These are phyloP conservation scores for Lophiostoma macrostomum DNA, from an alignment of 495 filamentous ascomycete species.

Conservation along the genomic window DNA sequence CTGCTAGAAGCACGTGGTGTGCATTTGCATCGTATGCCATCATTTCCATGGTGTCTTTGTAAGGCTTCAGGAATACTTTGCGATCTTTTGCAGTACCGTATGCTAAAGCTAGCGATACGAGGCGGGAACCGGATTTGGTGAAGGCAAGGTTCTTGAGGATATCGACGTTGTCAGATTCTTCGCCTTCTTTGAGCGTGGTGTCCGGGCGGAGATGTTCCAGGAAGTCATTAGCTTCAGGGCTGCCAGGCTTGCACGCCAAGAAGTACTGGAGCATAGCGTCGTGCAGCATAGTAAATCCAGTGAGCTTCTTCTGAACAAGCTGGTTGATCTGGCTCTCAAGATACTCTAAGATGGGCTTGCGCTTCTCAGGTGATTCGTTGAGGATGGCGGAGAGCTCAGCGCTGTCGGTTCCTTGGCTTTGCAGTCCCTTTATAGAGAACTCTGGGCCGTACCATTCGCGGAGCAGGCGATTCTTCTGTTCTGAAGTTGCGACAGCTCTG, in stretches of 20 bases:
- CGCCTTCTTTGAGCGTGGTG: constrained; percentile 50
- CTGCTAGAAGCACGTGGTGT: constrained; percentile 76
- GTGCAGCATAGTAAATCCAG: constrained; percentile 93
- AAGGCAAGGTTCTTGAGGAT: constrained; percentile 92
- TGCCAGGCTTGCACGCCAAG: constrained; percentile 69
- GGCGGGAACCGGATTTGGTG: constrained; percentile 77
- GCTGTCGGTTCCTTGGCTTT: constrained; percentile 46
- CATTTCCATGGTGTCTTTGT: constrained; percentile 77
- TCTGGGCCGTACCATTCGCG: constrained; percentile 97
- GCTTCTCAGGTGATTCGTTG: constrained; percentile 74
- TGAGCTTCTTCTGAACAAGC: constrained; percentile 90
- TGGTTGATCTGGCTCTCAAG: constrained; percentile 81
- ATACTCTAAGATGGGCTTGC: constrained; percentile 76
- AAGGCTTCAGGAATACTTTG: constrained; percentile 78
- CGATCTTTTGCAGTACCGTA: constrained; percentile 87
- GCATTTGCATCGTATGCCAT: constrained; percentile 77
- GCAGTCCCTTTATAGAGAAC: constrained; percentile 75
- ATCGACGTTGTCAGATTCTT: constrained; percentile 55
- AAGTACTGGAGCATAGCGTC: constrained; percentile 98
- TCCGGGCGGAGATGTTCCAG: constrained; percentile 87
- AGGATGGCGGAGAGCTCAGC: constrained; percentile 71
- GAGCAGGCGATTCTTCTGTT: constrained; percentile 78
- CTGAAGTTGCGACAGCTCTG: constrained; percentile 73
- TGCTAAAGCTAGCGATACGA: constrained; percentile 78
- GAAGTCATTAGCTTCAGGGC: constrained; percentile 78